phyloP scores from a whole-genome alignment of 257 asterid species.

The Salvia miltiorrhiza region DNA sequence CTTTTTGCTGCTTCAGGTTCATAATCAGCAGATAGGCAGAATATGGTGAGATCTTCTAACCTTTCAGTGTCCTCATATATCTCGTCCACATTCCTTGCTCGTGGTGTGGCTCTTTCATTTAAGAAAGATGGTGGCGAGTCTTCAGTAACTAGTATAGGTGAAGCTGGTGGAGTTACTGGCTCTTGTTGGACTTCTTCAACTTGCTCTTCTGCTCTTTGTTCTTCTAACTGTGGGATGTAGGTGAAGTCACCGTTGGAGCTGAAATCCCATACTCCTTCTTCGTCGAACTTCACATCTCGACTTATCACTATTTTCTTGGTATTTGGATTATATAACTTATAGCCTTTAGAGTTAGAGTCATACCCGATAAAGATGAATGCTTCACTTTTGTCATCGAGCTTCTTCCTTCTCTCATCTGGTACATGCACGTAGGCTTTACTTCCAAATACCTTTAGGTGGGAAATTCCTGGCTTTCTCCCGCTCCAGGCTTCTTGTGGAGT shows the following conservation, averaged over 20 bases:
- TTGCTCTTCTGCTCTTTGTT: not conserved
- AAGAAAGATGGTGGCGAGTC: not conserved
- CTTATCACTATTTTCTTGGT: too few relatives aligned
- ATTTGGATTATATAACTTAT: too few relatives aligned
- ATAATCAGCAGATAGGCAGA: too few relatives aligned
- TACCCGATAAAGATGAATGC: not conserved
- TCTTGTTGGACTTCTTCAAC: not conserved
- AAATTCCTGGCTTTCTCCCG: too few relatives aligned
- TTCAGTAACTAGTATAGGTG: not conserved
- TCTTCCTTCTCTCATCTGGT: not conserved
- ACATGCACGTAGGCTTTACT: too few relatives aligned
- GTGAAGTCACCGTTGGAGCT: not conserved
- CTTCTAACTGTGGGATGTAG: not conserved
- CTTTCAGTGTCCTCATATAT: too few relatives aligned
- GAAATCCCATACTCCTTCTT: not conserved
- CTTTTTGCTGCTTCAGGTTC: too few relatives aligned
- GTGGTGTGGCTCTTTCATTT: not conserved
- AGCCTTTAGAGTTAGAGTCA: not conserved
- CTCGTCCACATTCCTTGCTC: too few relatives aligned
- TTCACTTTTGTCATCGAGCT: not conserved
- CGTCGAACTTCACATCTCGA: not conserved
- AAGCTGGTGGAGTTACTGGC: not conserved
- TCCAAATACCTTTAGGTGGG: too few relatives aligned
- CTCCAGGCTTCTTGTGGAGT: not conserved
- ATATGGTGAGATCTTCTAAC: too few relatives aligned